phyloP scores from a whole-genome alignment of 2,329 filamentous ascomycete species.

The Aspergillus ruber region DNA sequence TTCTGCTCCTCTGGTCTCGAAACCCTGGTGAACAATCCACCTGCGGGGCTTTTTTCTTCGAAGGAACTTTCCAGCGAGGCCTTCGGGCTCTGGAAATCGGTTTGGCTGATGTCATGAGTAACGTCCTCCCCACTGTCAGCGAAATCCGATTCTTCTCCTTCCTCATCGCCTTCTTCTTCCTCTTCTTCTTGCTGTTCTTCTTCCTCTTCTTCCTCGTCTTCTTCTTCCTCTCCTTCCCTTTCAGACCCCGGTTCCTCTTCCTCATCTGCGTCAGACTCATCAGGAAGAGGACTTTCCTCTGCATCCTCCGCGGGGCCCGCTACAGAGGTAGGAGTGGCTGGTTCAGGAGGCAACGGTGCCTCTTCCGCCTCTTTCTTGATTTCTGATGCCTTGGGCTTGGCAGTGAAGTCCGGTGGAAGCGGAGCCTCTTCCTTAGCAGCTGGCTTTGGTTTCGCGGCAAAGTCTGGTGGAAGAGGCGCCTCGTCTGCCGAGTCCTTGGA shows the following conservation, averaged over 20 bases:
- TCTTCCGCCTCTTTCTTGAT: conserved; percentile 7
- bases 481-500: conserved; percentile 38
- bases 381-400: conserved; percentile 8
- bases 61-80: conserved; percentile 42
- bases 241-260: conserved; percentile 18
- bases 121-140: conserved; percentile 43
- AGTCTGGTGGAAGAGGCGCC: conserved; percentile 31
- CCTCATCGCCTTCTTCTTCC: conserved; percentile 10
- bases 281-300: conserved; percentile 22
- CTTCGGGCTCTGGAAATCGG: conserved; percentile 30
- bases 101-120: conserved; percentile 32
- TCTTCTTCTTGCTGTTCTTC: conserved; percentile 40
- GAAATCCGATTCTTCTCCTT: conserved; percentile 35
- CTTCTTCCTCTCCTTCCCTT: conserved; percentile 28
- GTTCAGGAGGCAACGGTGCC: conserved; percentile 23
- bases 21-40: conserved; percentile 36
- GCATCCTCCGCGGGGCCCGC: conserved; percentile 14
- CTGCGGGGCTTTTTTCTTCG: conserved; percentile 33
- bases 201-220: conserved; percentile 39
- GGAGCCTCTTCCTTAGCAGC: conserved; percentile 16
- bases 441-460: conserved; percentile 15
- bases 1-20: conserved; percentile 22
- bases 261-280: conserved; percentile 26
- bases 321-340: conserved; percentile 8
- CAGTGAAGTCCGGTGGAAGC: conserved; percentile 18